A percentile compares a stretch with the other conserved stretches of the same genome.
Evolutionary conservation across 257 asterid species (phyloP).

Genomic region (Solanum microdontum): DNA sequence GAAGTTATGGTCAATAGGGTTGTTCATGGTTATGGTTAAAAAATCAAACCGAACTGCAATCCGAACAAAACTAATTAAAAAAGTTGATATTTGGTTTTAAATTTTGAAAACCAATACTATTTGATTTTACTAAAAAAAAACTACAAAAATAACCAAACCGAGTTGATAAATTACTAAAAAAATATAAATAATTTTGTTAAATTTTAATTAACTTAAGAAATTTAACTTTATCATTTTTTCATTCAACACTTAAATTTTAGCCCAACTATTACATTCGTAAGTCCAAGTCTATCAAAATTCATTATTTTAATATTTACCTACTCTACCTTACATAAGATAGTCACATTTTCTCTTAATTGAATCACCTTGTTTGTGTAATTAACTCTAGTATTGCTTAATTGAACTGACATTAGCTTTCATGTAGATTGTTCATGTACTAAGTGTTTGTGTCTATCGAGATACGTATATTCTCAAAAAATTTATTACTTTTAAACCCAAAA

Average conservation of each 20-base stretch:
- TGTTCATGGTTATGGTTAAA: not conserved
- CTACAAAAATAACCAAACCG: no score
- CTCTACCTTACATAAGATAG: not conserved
- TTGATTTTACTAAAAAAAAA: no score
- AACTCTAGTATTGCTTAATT: not conserved
- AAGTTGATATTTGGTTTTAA: no score
- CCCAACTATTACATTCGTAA: no score
- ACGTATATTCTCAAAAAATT: fast-evolving
- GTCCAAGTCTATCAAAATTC: not conserved
- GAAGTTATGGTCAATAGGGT: not conserved
- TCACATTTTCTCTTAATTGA: not conserved
- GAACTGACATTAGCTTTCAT: not conserved
- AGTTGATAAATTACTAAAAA: no score
- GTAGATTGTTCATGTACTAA: not conserved
- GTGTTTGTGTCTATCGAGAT: not conserved
- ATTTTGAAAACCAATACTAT: no score
- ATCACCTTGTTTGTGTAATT: not conserved
- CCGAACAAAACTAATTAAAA: no score
- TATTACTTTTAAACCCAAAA: no score
- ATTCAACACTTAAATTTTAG: not conserved
- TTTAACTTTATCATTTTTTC: not conserved
- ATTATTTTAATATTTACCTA: no score
- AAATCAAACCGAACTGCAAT: not conserved
- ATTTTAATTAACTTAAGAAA: not conserved
- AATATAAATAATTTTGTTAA: no score